Conservation (phyloP, 495 filamentous ascomycete species). For the Podospora bellae-mahoneyi region DNA sequence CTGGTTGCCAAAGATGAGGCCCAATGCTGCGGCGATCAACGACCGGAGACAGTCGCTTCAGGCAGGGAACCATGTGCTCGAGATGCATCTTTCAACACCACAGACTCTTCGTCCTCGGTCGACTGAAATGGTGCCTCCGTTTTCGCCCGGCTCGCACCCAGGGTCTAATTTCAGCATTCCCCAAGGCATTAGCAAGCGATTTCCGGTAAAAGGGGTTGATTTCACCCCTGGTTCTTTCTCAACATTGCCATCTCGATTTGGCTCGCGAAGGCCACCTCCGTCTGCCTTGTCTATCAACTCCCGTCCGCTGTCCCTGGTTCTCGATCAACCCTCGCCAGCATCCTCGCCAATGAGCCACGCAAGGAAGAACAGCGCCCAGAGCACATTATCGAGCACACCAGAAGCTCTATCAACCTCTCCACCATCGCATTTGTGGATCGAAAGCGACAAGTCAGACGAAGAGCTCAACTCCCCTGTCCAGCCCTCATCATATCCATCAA, state of each 20-base stretch:
- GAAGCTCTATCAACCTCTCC: constrained; percentile 31
- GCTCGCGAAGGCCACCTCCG: constrained; percentile 40
- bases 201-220: constrained; percentile 35
- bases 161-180: constrained; percentile 50
- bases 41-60: constrained; percentile 54
- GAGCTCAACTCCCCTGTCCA: constrained; percentile 5
- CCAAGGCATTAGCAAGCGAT: constrained; percentile 42
- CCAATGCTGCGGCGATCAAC: constrained; percentile 51
- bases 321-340: constrained; percentile 46
- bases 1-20: constrained; percentile 41
- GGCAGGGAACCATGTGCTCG: constrained; percentile 42
- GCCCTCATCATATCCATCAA: not conserved
- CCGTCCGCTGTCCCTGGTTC: constrained; percentile 48
- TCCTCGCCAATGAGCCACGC: constrained; percentile 16
- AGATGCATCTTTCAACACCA: constrained; percentile 32
- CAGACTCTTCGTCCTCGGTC: constrained; percentile 29
- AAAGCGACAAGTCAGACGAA: constrained; percentile 4
- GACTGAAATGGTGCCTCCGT: constrained; percentile 18
- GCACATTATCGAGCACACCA: constrained; percentile 21
- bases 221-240: constrained; percentile 12
- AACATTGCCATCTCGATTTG: constrained; percentile 16
- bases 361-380: constrained; percentile 9
- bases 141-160: constrained; percentile 21
- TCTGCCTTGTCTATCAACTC: constrained; percentile 40
- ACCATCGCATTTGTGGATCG: constrained; percentile 18